Evolutionary conservation across 306 rosid species (phyloP).

Genomic region (Cicer yamashitae): DNA sequence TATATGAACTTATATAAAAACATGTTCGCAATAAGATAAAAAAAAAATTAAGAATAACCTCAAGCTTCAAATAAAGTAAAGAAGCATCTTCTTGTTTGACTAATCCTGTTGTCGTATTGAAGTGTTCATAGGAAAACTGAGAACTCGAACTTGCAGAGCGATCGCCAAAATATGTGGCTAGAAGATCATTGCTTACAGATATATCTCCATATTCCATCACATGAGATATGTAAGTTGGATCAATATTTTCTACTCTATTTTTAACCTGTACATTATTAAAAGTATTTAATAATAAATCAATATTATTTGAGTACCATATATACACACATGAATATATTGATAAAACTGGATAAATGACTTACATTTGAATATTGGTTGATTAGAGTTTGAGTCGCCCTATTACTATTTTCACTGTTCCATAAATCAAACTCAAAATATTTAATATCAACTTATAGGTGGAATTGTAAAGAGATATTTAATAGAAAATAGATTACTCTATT

Average conservation of each 20-base stretch:
- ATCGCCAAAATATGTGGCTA: constrained; percentile 53
- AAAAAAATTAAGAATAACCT: constrained; percentile 42
- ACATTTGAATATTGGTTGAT: constrained; percentile 56
- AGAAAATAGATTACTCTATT: too few species aligned
- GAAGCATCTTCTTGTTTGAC: constrained; percentile 57
- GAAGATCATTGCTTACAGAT: constrained; percentile 11
- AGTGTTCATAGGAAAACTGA: too few species aligned
- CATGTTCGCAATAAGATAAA: too few species aligned
- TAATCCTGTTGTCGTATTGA: background rate
- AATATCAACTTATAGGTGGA: too few species aligned
- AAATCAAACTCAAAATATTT: background rate
- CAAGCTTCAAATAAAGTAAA: constrained; percentile 48
- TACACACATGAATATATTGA: background rate
- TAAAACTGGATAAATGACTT: constrained; percentile 10
- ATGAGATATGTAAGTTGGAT: constrained; percentile 40
- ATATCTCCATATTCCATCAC: constrained; percentile 63
- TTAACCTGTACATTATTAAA: too few species aligned
- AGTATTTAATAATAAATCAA: too few species aligned
- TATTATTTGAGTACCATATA: background rate
- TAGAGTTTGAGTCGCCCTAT: constrained; percentile 53
- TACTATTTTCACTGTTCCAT: constrained; percentile 54
- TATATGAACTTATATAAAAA: too few species aligned
- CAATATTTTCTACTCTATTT: too few species aligned
- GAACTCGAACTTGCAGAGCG: background rate
- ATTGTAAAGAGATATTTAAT: too few species aligned